Base-by-base conservation (phyloP, 2,329 filamentous ascomycete genomes). In the Pseudogymnoascus sp. region DNA sequence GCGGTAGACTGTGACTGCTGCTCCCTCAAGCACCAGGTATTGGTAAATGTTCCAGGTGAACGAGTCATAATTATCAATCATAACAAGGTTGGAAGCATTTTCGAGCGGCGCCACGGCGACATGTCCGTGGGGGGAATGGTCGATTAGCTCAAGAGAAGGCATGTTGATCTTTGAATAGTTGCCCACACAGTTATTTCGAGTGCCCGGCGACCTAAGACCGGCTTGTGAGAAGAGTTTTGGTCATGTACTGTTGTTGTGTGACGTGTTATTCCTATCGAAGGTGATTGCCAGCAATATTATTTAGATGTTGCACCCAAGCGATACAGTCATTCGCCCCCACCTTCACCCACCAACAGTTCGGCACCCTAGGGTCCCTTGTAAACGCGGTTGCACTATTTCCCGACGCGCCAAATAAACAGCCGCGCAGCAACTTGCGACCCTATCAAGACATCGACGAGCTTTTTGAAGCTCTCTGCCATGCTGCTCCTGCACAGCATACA, bases 21-120 rank as follows among this genome's bases (percentile, higher is more conserved):
- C 94, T 30, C 94, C 94, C 73, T 97, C 94, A n/a, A 99, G 84
- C 5, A 92, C 88, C 1, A 99, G 84, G 70, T 99, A 99, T 74
- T 99, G 95, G 74, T 97, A 99, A 61, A 99, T 90, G 71, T 99
- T 99, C 90, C 92, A 99, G 61, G 92, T 96, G 74, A 99, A 99
- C 3, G 94, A 97, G 74, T 99, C 94, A 74, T 97, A 99, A 75
- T 99, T 99, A 79, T 99, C 94, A 69, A 99, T 96, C 64, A 99
- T 81, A 64, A 99, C 82, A 61, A 99, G 81, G 74, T 97, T 97
- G 61, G 88, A 89, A 23, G 94, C 94, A 57, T 85, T 91, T 21
- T 86, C 73, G 59, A 96, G 79, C 34, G 85, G 84, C 58, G 85
- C 78, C 28, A 86, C 85, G 58, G 88, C 86, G 64, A 87, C 82